Base-by-base conservation (phyloP, 768 basidiomycete species). In the Termitomyces bulborhizus region DNA sequence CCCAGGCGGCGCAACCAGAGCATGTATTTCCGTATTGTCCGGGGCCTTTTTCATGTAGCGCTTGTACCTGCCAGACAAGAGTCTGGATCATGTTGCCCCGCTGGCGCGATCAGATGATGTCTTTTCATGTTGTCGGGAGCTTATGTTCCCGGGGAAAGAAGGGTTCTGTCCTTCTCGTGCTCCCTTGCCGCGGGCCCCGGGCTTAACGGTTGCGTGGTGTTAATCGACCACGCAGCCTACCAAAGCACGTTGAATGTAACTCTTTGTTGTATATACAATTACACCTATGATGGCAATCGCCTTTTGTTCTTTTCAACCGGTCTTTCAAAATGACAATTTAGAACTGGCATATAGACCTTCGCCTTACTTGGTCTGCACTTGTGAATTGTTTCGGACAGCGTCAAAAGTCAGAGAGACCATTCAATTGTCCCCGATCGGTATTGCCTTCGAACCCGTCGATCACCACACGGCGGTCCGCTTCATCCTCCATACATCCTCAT, bases 121-220 rank as follows among this genome's bases (percentile, higher is more conserved):
- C 26, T 47, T 48, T 21, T 34, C 46, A 41, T 54, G 54, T 54
- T 31, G 54, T 41, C 40, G 4, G 37, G 43, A 24, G 49, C 47
- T 16, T 31, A 51, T 56, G 55, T 56, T 56, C 43, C 43, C 36
- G 24, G 55, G 55, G 55, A 31, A 55, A 40, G 29, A 43, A 39
- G 43, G 55, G 55, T 29, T 46, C n/a, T 56, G 49, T 51, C 55
- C 55, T 51, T 45, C 43, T 51, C 36, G 55, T 56, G 55, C 55
- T 56, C 55, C 55, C 55, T 56, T 56, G 55, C n/a, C 55, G 48
- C 45, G 55, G 55, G 48, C 49, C 55, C 55, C 36, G 55, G 55
- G 55, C 55, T 56, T 51, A 18, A 45, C 36, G 49, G 49, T 21
- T 49, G 54, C 40, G 53, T 7, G 34, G 24, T 32, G 45, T 27